Conservation (phyloP, 345 rosid species). For the Salix viminalis region DNA sequence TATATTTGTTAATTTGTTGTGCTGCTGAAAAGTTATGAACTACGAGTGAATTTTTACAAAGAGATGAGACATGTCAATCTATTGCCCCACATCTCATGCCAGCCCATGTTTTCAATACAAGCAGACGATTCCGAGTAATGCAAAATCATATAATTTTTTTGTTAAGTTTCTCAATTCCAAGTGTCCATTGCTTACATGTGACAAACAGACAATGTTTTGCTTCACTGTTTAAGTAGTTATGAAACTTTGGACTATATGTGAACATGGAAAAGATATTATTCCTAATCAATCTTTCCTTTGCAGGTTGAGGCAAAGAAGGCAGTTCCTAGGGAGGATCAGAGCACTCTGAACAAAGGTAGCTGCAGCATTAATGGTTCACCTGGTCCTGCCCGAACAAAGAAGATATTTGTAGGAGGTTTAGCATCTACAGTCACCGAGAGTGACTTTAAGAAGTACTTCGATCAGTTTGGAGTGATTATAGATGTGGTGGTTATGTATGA, state of each 20-base stretch:
- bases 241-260: background rate
- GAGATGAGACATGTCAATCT: background rate
- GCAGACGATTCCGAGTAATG: background rate
- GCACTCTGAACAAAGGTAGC: conserved; percentile 46
- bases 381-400: conserved; percentile 59
- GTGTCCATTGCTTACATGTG: background rate
- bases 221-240: background rate
- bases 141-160: background rate
- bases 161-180: background rate
- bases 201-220: background rate
- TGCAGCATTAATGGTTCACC: conserved; percentile 58
- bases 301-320: conserved; percentile 99
- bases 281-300: conserved; percentile 8
- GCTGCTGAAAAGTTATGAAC: background rate
- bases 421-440: conserved; percentile 74
- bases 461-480: conserved; percentile 74
- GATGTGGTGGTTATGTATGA: conserved; percentile 96
- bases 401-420: conserved; percentile 94
- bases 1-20: background rate
- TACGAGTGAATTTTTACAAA: background rate
- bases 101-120: background rate
- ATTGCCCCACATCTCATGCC: background rate
- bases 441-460: conserved; percentile 77
- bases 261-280: conserved; percentile 4
- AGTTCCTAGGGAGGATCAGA: conserved; percentile 83